Base-by-base conservation (phyloP, 805 yeast genomes). In the Starmerella bacillaris region DNA sequence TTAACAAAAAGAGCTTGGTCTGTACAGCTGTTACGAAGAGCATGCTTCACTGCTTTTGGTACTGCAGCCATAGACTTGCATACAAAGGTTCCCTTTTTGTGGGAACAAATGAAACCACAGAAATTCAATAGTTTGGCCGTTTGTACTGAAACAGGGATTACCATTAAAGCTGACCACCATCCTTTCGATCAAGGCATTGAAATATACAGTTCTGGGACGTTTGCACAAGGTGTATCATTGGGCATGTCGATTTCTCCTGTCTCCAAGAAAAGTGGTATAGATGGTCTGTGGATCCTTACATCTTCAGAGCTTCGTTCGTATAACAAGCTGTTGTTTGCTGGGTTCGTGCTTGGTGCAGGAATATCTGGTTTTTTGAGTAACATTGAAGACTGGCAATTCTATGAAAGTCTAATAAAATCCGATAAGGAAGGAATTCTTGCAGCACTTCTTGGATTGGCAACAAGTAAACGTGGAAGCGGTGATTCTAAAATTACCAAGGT, bases 341-440 rank as follows among this genome's bases (percentile, higher is more conserved):
- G 99, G 0, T 83, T 89, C 46, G 56, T 89, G n/a, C 57, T 82
- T 15, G 98, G 95, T 0, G 60, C 89, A 18, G 99, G 99, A 0
- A 58, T 89, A 21, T 80, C 80, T 55, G 96, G 96, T 0, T 94
- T 84, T 51, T 57, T 89, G 47, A 72, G 68, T 37, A 64, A 65
- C 28, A 57, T 89, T 18, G 96, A 86, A 49, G 94, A 89, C 53
- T 89, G 96, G 95, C 94, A 84, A 51, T 78, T 86, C 21, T 89
- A 82, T 53, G 84, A 86, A 50, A 83, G 82, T 45, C 58, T 89
- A 35, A 92, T 94, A 0, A 92, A 94, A 1, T 84, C 89, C 44
- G 82, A 79, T 48, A 69, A 76, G 3, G 67, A 67, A 27, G 79
- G 93, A 0, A 79, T 93, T 53, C 74, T 83, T 24, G 96, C 95